A percentile compares a stretch with the other conserved stretches of the same genome.
These are phyloP conservation scores for Trichoderma koningiopsis DNA, from an alignment of 2,329 filamentous ascomycete species.

Conservation along the genomic window DNA sequence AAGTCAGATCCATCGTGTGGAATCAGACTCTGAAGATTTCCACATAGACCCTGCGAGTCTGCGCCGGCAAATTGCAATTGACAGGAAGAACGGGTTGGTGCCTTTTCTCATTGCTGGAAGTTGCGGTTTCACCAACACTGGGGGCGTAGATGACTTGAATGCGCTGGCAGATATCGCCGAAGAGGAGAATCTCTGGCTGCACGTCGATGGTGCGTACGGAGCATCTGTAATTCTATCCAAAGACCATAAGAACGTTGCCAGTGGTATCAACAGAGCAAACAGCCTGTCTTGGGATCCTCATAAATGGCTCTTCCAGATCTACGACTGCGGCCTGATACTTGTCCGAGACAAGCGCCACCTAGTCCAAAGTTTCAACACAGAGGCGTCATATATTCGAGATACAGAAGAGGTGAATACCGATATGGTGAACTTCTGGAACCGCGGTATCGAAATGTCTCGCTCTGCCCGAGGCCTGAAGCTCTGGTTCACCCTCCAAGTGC, in stretches of 20 bases:
- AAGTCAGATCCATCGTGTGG: slow-evolving; percentile 24
- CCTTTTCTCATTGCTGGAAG: slow-evolving; percentile 28
- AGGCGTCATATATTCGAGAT: slow-evolving; percentile 33
- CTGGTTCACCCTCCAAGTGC: slow-evolving; percentile 32
- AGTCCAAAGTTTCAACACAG: slow-evolving; percentile 31
- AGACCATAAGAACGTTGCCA: slow-evolving; percentile 20
- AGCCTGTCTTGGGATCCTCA: slow-evolving; percentile 36
- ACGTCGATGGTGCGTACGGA: slow-evolving; percentile 34
- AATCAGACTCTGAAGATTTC: slow-evolving; percentile 20
- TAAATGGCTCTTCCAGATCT: slow-evolving; percentile 36
- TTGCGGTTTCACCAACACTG: slow-evolving; percentile 29
- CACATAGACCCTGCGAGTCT: slow-evolving; percentile 15
- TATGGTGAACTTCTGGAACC: slow-evolving; percentile 35
- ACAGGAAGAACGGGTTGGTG: slow-evolving; percentile 22
- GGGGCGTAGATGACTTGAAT: slow-evolving; percentile 26
- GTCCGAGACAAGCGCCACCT: slow-evolving; percentile 30
- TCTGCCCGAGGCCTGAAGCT: slow-evolving; percentile 34
- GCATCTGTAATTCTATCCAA: slow-evolving; percentile 31
- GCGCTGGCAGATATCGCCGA: slow-evolving; percentile 24
- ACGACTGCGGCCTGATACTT: slow-evolving; percentile 32
- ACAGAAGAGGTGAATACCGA: slow-evolving; percentile 32
- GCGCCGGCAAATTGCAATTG: slow-evolving; percentile 15
- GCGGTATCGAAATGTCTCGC: slow-evolving; percentile 32
- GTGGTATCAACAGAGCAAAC: slow-evolving; percentile 29
- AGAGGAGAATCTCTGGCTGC: slow-evolving; percentile 30